Evolutionary conservation across 2,329 filamentous ascomycete species (phyloP).

Genomic region (Trichoderma atroviride): DNA sequence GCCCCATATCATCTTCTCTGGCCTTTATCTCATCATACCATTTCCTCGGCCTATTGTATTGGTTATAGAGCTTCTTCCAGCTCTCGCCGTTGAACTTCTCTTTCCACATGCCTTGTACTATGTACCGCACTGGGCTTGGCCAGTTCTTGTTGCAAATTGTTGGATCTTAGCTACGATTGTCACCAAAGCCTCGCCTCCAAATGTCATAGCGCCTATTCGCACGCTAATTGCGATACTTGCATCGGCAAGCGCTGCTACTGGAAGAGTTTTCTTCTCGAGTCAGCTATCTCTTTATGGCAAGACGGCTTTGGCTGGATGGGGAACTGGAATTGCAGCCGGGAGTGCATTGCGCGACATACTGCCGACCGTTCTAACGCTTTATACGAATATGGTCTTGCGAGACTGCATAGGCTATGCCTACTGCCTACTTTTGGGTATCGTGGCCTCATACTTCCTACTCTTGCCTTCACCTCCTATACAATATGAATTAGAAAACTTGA

Average conservation of each 20-base stretch:
- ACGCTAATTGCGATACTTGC: constrained; percentile 37
- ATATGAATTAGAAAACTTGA: background rate
- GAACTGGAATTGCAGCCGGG: constrained; percentile 39
- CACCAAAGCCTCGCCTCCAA: constrained; percentile 32
- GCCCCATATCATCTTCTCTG: constrained; percentile 14
- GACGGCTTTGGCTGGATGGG: constrained; percentile 42
- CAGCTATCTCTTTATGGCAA: constrained; percentile 37
- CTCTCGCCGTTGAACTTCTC: constrained; percentile 36
- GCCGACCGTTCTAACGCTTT: background rate
- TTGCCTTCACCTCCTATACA: background rate
- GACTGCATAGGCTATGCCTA: background rate
- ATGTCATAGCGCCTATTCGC: constrained; percentile 38
- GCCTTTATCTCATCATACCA: constrained; percentile 15
- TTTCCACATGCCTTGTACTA: constrained; percentile 36
- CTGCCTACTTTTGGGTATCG: background rate
- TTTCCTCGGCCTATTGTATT: constrained; percentile 4
- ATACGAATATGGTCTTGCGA: background rate
- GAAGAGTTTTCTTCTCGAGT: constrained; percentile 40
- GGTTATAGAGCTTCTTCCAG: constrained; percentile 33
- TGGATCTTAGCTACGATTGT: constrained; percentile 31
- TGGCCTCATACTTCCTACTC: background rate
- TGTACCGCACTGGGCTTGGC: constrained; percentile 36
- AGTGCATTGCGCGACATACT: constrained; percentile 27
- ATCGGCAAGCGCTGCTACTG: constrained; percentile 36
- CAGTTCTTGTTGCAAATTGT: constrained; percentile 33